Percentiles rank a stretch among this genome's conserved stretches.
phyloP scores from a whole-genome alignment of 441 rosid genomes.

The Rhodomyrtus psidioides region DNA sequence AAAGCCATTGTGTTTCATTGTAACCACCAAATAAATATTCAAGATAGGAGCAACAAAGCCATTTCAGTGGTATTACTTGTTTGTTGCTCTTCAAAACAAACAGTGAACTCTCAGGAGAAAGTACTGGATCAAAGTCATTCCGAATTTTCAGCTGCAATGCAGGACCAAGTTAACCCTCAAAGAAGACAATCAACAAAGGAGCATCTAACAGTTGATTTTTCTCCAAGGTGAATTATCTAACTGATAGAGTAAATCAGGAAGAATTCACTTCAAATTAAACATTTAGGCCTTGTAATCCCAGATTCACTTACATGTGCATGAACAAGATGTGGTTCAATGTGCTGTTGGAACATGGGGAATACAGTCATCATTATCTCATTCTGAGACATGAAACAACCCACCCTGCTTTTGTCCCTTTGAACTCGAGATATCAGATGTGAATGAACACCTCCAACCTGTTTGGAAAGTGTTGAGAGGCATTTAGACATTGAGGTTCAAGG shows the following conservation, averaged over 20 bases:
- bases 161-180: slow-evolving; percentile 2
- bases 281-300: not conserved
- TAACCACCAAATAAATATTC: slow-evolving; percentile 4
- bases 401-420: slow-evolving; percentile 95
- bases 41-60: slow-evolving; percentile 18
- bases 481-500: not conserved
- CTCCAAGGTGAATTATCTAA: not conserved
- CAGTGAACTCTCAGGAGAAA: slow-evolving; percentile 99
- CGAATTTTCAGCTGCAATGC: slow-evolving; percentile 85
- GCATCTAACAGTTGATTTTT: not conserved
- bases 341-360: slow-evolving; percentile 99
- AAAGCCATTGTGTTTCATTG: not conserved
- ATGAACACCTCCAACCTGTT: slow-evolving; percentile 98
- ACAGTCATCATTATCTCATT: slow-evolving; percentile 97
- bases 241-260: not conserved
- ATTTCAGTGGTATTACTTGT: slow-evolving; percentile 44
- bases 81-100: slow-evolving; percentile 94
- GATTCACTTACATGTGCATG: slow-evolving; percentile 89
- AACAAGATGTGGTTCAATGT: slow-evolving; percentile 98
- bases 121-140: slow-evolving; percentile 99
- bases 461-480: slow-evolving; percentile 9
- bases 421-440: slow-evolving; percentile 97
- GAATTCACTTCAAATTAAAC: not conserved
- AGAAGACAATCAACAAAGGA: not conserved
- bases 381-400: slow-evolving; percentile 88